These are phyloP conservation scores for Daldinia caldariorum DNA, from an alignment of 495 filamentous ascomycete species.

Conservation along the genomic window DNA sequence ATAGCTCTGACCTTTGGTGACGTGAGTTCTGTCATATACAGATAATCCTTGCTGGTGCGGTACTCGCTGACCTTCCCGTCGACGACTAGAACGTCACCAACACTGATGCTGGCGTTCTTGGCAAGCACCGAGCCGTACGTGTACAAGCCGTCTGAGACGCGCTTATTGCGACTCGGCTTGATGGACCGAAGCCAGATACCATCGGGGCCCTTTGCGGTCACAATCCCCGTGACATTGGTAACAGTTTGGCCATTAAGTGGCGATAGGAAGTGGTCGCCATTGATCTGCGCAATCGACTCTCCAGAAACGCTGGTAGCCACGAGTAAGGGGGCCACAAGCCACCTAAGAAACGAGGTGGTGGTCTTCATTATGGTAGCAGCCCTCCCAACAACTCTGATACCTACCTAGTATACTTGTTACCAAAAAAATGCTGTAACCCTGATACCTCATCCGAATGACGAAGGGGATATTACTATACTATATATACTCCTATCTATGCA, in stretches of 20 bases:
- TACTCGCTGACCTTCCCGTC: conserved; percentile 66
- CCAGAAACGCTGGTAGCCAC: conserved; percentile 44
- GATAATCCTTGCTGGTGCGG: conserved; percentile 58
- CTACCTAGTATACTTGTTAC: too few relatives aligned
- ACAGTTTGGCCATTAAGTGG: conserved; percentile 61
- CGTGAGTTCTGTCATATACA: conserved; percentile 67
- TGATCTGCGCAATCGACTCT: conserved; percentile 68
- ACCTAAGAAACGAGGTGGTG: conserved; percentile 1
- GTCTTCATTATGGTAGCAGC: conserved; percentile 21
- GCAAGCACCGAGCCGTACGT: conserved; percentile 59
- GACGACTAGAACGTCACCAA: conserved; percentile 67
- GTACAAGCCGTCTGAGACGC: conserved; percentile 64
- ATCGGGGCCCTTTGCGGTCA: conserved; percentile 66
- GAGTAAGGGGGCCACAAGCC: conserved; percentile 14
- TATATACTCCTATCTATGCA: conserved; percentile 12
- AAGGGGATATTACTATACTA: conserved; percentile 4
- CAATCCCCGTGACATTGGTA: conserved; percentile 64
- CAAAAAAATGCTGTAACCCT: not conserved
- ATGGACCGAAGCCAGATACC: conserved; percentile 69
- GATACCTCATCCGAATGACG: not conserved
- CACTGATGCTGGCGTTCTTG: conserved; percentile 52
- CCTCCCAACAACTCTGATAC: not conserved
- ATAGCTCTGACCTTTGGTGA: conserved; percentile 57
- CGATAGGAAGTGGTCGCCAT: conserved; percentile 68
- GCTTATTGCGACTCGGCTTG: conserved; percentile 52